Conservation (phyloP, 768 basidiomycete genomes). For the Auricularia auricula-judae region DNA sequence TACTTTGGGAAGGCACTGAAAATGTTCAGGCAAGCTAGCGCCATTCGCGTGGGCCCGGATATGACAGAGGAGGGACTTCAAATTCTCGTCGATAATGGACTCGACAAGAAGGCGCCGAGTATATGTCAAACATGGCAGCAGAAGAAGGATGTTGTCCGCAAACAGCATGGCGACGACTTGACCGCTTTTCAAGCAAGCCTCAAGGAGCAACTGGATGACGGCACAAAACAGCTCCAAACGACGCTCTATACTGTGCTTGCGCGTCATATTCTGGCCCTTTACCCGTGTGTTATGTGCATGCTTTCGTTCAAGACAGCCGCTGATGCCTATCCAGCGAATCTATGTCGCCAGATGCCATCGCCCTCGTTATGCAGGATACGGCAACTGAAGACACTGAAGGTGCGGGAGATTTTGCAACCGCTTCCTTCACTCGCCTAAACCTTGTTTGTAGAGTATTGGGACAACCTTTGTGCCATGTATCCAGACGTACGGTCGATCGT, state of each 20-base stretch:
- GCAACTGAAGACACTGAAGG: neutral
- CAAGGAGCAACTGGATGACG: neutral
- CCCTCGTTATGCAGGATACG: neutral
- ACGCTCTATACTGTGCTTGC: neutral
- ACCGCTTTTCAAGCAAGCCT: neutral
- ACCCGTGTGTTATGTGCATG: neutral
- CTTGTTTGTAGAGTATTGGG: neutral
- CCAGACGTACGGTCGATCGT: neutral
- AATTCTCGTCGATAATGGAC: conserved; percentile 19
- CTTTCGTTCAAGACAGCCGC: too few relatives aligned
- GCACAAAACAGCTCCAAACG: neutral
- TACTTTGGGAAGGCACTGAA: too few relatives aligned
- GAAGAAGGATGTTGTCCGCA: neutral
- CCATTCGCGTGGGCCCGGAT: conserved; percentile 14
- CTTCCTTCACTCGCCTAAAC: neutral
- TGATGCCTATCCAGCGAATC: neutral
- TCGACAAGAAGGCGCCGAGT: conserved; percentile 16
- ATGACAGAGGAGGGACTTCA: conserved; percentile 16
- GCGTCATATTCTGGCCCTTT: neutral
- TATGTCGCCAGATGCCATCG: neutral
- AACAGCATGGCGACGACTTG: conserved; percentile 6
- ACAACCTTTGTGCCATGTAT: neutral
- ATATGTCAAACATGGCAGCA: conserved; percentile 8
- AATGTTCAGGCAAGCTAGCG: conserved; percentile 2
- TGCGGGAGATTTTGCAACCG: neutral